These are phyloP conservation scores for Niveomyces coronatus DNA, from an alignment of 2,329 filamentous ascomycete species.

Conservation along the genomic window DNA sequence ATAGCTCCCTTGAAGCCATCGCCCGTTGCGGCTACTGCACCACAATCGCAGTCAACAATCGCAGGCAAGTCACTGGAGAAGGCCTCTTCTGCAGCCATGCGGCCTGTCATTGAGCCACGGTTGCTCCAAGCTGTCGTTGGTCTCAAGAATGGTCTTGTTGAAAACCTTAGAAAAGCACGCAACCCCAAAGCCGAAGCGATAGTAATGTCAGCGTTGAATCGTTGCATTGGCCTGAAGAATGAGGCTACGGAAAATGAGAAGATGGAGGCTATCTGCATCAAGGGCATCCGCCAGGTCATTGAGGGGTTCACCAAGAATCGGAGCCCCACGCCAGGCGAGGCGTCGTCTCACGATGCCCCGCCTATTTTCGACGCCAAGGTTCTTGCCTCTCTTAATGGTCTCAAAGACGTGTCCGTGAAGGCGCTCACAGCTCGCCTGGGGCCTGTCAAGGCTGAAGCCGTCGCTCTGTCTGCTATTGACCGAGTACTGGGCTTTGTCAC, in stretches of 20 bases:
- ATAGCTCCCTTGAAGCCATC: conserved; percentile 3
- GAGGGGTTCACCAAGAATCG: conserved; percentile 31
- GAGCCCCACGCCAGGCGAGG: conserved; percentile 22
- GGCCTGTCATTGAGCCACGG: conserved; percentile 33
- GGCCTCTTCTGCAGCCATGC: conserved; percentile 18
- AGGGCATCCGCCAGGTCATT: conserved; percentile 31
- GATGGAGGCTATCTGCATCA: conserved; percentile 37
- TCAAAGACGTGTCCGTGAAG: conserved; percentile 36
- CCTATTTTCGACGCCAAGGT: conserved; percentile 30
- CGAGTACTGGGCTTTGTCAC: conserved; percentile 38
- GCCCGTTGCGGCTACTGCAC: conserved; percentile 5
- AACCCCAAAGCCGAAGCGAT: conserved; percentile 34
- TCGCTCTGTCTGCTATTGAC: conserved; percentile 40
- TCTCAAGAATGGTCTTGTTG: conserved; percentile 37
- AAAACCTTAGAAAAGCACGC: conserved; percentile 33
- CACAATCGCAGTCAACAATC: conserved; percentile 11
- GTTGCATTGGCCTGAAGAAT: conserved; percentile 37
- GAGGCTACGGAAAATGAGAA: conserved; percentile 33
- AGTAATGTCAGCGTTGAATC: conserved; percentile 43
- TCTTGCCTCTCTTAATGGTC: conserved; percentile 30
- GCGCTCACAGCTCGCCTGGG: conserved; percentile 31
- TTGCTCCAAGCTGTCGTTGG: conserved; percentile 32
- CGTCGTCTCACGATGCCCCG: conserved; percentile 17
- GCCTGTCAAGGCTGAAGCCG: conserved; percentile 31
- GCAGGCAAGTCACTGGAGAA: conserved; percentile 16